Evolutionary conservation across 179 eudicot genomes (phyloP).

Genomic region (Sideroxylon spinosum): DNA sequence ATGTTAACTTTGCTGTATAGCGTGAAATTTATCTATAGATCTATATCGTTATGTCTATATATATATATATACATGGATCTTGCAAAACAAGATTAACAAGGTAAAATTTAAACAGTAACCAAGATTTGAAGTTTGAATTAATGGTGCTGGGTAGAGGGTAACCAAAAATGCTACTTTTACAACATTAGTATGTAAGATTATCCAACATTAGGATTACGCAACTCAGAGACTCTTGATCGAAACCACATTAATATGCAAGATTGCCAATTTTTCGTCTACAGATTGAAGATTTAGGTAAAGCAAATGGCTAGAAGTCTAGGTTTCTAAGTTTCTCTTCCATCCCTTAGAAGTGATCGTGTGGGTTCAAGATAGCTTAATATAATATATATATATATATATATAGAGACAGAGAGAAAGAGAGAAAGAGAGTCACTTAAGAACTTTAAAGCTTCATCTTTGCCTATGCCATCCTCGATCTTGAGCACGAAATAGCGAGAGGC

Average conservation of each 20-base stretch:
- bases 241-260: background rate
- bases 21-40: background rate
- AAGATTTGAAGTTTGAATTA: constrained; percentile 23
- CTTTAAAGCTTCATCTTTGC: no score
- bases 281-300: background rate
- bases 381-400: no score
- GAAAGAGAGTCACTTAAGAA: background rate
- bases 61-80: background rate
- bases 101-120: background rate
- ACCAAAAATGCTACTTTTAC: background rate
- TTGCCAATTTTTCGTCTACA: no score
- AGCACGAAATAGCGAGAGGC: no score
- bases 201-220: background rate
- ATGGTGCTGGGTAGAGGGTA: constrained; percentile 4
- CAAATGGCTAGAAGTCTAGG: constrained; percentile 6
- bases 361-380: constrained; percentile 13
- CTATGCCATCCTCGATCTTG: no score
- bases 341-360: constrained; percentile 12
- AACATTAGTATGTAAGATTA: no score
- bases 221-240: background rate
- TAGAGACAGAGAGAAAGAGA: background rate
- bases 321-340: background rate
- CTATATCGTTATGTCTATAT: background rate
- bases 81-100: constrained; percentile 4
- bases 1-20: constrained; percentile 10